phyloP scores from a whole-genome alignment of 1,284 basidiomycete genomes.

The Stereum hirsutum region DNA sequence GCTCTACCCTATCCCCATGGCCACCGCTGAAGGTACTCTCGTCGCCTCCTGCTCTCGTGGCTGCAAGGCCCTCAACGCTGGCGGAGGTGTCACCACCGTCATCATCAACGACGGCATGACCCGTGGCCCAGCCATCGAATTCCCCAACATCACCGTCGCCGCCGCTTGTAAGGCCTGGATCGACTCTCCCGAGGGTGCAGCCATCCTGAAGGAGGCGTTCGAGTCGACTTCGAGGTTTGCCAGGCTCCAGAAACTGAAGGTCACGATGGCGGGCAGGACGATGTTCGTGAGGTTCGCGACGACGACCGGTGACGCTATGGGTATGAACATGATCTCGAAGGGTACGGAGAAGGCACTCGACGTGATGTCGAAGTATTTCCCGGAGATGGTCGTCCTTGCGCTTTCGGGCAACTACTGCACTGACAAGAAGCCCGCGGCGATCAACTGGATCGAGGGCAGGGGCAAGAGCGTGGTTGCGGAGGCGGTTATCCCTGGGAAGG shows the following conservation, averaged over 20 bases:
- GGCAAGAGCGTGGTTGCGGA: constrained; percentile 98
- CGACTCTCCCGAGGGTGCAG: constrained; percentile 77
- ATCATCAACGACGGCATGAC: constrained; percentile 96
- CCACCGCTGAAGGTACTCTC: constrained; percentile 96
- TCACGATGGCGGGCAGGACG: constrained; percentile 83
- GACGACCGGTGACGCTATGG: constrained; percentile 97
- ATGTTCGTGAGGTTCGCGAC: constrained; percentile 96
- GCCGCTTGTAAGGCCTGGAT: constrained; percentile 88
- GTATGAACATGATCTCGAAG: constrained; percentile 99
- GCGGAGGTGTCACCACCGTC: constrained; percentile 93
- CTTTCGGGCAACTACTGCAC: constrained; percentile 99
- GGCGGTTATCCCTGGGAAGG: constrained; percentile 82
- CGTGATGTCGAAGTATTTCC: constrained; percentile 75
- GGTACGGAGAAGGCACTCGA: constrained; percentile 93
- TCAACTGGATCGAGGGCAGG: constrained; percentile 99
- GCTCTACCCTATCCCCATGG: constrained; percentile 93
- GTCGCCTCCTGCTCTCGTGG: constrained; percentile 97
- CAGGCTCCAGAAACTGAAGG: constrained; percentile 75
- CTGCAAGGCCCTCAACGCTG: constrained; percentile 95
- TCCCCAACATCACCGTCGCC: constrained; percentile 76
- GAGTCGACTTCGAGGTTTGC: constrained; percentile 93
- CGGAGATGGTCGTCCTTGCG: constrained; percentile 90
- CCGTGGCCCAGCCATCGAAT: constrained; percentile 95
- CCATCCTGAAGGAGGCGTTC: constrained; percentile 77
- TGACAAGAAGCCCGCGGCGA: constrained; percentile 99